Percentiles rank a stretch among this genome's conserved stretches.
These are phyloP conservation scores for Phytophthora hybrid DNA, from an alignment of 352 stramenopile genomes.

Conservation along the genomic window DNA sequence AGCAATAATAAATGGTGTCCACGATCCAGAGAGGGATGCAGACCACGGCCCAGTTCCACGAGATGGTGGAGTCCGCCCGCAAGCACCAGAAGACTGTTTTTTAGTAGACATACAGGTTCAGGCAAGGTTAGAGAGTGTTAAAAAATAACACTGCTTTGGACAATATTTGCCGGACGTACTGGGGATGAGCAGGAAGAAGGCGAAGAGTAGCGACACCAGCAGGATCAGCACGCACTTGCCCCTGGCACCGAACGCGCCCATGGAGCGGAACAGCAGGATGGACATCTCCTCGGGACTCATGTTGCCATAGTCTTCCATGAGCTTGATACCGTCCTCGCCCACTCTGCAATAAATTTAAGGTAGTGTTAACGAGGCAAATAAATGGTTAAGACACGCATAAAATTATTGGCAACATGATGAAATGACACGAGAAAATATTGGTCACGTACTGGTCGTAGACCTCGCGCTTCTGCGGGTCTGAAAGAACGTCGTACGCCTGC, in stretches of 20 bases:
- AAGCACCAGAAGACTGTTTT: constrained; percentile 83
- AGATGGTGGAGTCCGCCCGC: constrained; percentile 76
- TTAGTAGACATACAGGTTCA: constrained; percentile 17
- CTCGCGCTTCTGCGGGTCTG: constrained; percentile 86
- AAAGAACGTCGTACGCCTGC: constrained; percentile 94
- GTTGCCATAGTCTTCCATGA: constrained; percentile 89
- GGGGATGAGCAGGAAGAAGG: constrained; percentile 89
- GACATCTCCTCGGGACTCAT: constrained; percentile 84
- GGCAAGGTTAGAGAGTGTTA: constrained; percentile 17
- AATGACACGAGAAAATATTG: not conserved
- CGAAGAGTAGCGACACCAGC: constrained; percentile 77
- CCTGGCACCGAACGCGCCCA: constrained; percentile 71
- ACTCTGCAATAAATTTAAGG: constrained; percentile 45
- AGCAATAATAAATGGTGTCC: constrained; percentile 81
- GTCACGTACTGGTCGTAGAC: constrained; percentile 77
- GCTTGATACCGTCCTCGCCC: constrained; percentile 89
- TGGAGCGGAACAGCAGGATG: constrained; percentile 73
- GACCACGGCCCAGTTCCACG: constrained; percentile 82
- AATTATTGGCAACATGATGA: constrained; percentile 7
- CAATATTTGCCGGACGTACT: constrained; percentile 53
- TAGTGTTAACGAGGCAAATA: constrained; percentile 1
- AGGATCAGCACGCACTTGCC: constrained; percentile 79
- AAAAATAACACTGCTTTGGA: constrained; percentile 14
- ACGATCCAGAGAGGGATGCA: constrained; percentile 87
- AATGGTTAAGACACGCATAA: not conserved